Conservation (phyloP, 2,329 filamentous ascomycete species). For the Xylariaceae sp. region DNA sequence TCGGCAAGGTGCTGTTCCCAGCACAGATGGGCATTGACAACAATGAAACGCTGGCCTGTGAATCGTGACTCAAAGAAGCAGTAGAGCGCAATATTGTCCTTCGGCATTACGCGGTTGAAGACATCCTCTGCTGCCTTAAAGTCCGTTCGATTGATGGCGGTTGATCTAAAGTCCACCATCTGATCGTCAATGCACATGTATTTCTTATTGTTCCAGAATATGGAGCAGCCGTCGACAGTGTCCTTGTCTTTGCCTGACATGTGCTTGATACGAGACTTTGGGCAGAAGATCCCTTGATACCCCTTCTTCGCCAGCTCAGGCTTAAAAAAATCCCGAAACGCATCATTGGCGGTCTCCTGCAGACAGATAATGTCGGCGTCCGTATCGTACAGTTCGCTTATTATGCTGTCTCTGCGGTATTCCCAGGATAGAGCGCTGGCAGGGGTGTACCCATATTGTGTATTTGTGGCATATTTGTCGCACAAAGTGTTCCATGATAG, state of each 20-base stretch:
- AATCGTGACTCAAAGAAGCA: slow-evolving; percentile 87
- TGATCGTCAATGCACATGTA: slow-evolving; percentile 93
- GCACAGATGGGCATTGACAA: slow-evolving; percentile 90
- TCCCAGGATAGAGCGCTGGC: slow-evolving; percentile 80
- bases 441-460: slow-evolving; percentile 87
- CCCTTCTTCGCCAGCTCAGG: slow-evolving; percentile 80
- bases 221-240: slow-evolving; percentile 91
- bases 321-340: slow-evolving; percentile 86
- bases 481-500: slow-evolving; percentile 96
- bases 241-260: slow-evolving; percentile 88
- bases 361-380: slow-evolving; percentile 88
- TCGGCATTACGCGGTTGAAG: slow-evolving; percentile 97
- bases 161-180: slow-evolving; percentile 84
- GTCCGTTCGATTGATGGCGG: slow-evolving; percentile 89
- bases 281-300: slow-evolving; percentile 93
- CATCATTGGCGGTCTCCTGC: slow-evolving; percentile 89
- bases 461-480: slow-evolving; percentile 82
- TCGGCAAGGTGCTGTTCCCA: slow-evolving; percentile 91
- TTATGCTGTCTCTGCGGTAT: slow-evolving; percentile 74
- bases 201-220: slow-evolving; percentile 94
- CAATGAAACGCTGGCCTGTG: slow-evolving; percentile 86
- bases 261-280: slow-evolving; percentile 83
- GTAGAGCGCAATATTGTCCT: slow-evolving; percentile 92
- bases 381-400: slow-evolving; percentile 74
- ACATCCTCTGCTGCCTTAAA: slow-evolving; percentile 98